Conservation (phyloP, 225 moss, liverwort and hornwort genomes). For the Asterella californica region DNA sequence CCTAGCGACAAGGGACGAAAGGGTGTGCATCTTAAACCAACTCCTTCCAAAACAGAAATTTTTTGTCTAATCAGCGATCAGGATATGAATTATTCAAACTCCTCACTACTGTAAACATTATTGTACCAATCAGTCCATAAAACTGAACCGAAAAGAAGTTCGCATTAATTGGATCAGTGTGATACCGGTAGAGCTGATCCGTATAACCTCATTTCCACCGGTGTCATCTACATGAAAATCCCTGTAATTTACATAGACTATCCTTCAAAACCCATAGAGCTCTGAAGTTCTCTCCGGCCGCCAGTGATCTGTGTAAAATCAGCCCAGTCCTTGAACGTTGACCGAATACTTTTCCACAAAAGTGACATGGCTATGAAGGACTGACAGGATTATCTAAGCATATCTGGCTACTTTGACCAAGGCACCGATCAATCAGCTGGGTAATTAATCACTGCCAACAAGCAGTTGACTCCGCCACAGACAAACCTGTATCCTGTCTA, state of each 20-base stretch:
- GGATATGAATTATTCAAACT: background rate
- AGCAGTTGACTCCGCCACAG: slow-evolving; percentile 6
- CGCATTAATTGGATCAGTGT: background rate
- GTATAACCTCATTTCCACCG: background rate
- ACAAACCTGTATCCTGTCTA: background rate
- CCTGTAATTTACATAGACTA: background rate
- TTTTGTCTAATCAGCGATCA: too few species aligned
- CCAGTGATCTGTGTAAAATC: background rate
- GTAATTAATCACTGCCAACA: background rate
- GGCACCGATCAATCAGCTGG: background rate
- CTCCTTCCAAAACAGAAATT: background rate
- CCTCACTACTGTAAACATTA: background rate
- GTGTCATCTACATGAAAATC: background rate
- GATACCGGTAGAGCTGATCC: background rate
- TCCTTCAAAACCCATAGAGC: background rate
- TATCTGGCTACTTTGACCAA: background rate
- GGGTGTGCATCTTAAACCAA: background rate
- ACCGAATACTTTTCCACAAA: background rate
- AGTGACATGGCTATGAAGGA: background rate
- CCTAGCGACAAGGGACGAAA: too few species aligned
- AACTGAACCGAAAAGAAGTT: background rate
- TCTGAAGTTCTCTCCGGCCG: background rate
- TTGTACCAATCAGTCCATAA: background rate
- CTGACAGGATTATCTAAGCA: background rate
- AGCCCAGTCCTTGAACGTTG: background rate